These are phyloP conservation scores for Agarophyton chilense DNA, from an alignment of 23 red algal genomes.

Conservation along the genomic window DNA sequence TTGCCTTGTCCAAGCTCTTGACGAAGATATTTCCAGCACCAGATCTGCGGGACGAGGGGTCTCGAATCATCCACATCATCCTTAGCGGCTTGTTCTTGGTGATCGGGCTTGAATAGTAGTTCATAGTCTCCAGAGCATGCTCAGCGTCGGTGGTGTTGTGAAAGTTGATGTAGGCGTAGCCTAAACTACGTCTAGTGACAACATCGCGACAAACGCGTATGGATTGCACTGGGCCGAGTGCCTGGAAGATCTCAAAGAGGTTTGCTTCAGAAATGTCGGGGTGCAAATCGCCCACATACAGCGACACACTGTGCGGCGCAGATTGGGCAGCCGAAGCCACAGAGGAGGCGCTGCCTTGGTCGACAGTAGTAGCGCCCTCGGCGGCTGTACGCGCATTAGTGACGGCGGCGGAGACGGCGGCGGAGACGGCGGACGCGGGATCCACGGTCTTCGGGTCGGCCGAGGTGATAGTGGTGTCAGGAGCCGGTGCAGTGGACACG, in stretches of 20 bases:
- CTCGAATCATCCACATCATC: conserved; percentile 99
- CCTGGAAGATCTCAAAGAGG: conserved; percentile 96
- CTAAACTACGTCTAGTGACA: conserved; percentile 90
- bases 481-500: neutral
- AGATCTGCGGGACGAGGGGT: conserved; percentile 70
- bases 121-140: conserved; percentile 95
- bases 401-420: neutral
- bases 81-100: conserved; percentile 94
- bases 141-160: conserved; percentile 93
- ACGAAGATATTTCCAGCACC: conserved; percentile 96
- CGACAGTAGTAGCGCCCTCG: conserved; percentile 5
- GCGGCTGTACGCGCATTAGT: neutral
- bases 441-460: neutral
- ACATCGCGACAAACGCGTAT: conserved; percentile 95
- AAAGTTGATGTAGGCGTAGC: conserved; percentile 99
- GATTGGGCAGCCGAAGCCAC: neutral
- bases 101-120: conserved; percentile 83
- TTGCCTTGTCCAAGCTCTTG: conserved; percentile 95
- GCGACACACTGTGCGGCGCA: conserved; percentile 61
- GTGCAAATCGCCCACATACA: conserved; percentile 99
- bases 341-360: neutral
- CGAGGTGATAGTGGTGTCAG: neutral
- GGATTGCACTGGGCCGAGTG: conserved; percentile 89
- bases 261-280: conserved; percentile 92
- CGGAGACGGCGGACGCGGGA: neutral